phyloP scores from a whole-genome alignment of 2,329 filamentous ascomycete species.

The Coniochaeta pulveracea region DNA sequence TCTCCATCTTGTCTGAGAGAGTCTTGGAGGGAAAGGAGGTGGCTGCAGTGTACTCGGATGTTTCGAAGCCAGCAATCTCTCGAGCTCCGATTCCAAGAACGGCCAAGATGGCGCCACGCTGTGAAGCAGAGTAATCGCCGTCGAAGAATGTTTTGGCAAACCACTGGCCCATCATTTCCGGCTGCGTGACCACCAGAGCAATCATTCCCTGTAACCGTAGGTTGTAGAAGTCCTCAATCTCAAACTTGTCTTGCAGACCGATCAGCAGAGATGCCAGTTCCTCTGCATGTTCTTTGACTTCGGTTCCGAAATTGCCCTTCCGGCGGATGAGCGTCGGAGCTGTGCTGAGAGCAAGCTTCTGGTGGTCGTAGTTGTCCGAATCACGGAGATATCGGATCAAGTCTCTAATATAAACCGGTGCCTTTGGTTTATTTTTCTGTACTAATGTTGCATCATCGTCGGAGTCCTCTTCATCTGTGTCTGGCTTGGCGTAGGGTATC shows the following conservation, averaged over 20 bases:
- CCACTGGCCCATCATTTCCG: slow-evolving; percentile 70
- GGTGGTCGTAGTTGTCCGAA: slow-evolving; percentile 72
- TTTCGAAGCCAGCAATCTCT: slow-evolving; percentile 70
- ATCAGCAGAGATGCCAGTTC: slow-evolving; percentile 69
- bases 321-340: slow-evolving; percentile 74
- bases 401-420: slow-evolving; percentile 86
- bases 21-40: slow-evolving; percentile 68
- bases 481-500: slow-evolving; percentile 70
- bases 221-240: slow-evolving; percentile 67
- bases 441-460: slow-evolving; percentile 87
- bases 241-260: slow-evolving; percentile 75
- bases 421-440: slow-evolving; percentile 67
- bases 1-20: slow-evolving; percentile 64
- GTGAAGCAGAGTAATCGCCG: slow-evolving; percentile 80
- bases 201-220: slow-evolving; percentile 72
- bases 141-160: slow-evolving; percentile 79
- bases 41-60: slow-evolving; percentile 35
- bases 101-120: slow-evolving; percentile 72
- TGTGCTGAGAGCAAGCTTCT: slow-evolving; percentile 66
- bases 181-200: slow-evolving; percentile 65
- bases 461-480: slow-evolving; percentile 80
- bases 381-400: slow-evolving; percentile 70
- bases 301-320: slow-evolving; percentile 79
- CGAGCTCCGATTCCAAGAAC: slow-evolving; percentile 72
- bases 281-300: slow-evolving; percentile 73